Evolutionary conservation across 2,329 filamentous ascomycete species (phyloP).

Genomic region (Cercospora beticola): DNA sequence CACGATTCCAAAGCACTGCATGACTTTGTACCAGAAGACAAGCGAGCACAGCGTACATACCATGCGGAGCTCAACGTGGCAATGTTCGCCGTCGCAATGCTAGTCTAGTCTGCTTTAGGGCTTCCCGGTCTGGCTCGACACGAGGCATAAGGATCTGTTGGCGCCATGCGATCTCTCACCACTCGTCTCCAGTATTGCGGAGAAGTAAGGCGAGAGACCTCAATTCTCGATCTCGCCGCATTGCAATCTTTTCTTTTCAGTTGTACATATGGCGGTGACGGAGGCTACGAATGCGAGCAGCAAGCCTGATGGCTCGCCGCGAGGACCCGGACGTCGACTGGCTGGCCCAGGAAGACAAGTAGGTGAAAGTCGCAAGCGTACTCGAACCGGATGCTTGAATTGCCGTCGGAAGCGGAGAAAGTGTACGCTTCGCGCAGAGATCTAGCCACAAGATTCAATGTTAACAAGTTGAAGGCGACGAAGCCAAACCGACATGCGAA

Average conservation of each 20-base stretch:
- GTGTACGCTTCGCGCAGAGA: conserved; percentile 23
- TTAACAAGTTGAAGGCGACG: conserved; percentile 27
- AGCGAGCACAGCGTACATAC: no score
- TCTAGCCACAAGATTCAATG: not conserved
- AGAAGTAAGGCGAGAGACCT: conserved; percentile 11
- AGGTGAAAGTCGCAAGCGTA: conserved; percentile 28
- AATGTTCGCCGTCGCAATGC: not conserved
- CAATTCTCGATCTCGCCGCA: not conserved
- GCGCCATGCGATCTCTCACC: not conserved
- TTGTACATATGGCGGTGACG: conserved; percentile 15
- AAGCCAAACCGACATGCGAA: conserved; percentile 36
- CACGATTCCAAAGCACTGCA: not conserved
- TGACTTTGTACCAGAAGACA: not conserved
- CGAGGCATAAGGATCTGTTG: conserved; percentile 8
- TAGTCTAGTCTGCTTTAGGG: conserved; percentile 7
- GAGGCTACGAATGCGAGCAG: conserved; percentile 13
- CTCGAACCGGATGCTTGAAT: conserved; percentile 38
- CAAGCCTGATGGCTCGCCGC: conserved; percentile 13
- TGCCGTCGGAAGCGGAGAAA: conserved; percentile 38
- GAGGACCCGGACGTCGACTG: conserved; percentile 25
- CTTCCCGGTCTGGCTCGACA: not conserved
- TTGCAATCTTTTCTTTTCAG: not conserved
- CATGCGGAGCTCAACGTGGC: not conserved
- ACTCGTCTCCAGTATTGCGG: conserved; percentile 16
- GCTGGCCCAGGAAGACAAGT: conserved; percentile 24